Evolutionary conservation across 371 early-diverging fungal species (phyloP), one percentile per base, ranked within the genome.

Genomic region (Mortierella sp.): DNA sequence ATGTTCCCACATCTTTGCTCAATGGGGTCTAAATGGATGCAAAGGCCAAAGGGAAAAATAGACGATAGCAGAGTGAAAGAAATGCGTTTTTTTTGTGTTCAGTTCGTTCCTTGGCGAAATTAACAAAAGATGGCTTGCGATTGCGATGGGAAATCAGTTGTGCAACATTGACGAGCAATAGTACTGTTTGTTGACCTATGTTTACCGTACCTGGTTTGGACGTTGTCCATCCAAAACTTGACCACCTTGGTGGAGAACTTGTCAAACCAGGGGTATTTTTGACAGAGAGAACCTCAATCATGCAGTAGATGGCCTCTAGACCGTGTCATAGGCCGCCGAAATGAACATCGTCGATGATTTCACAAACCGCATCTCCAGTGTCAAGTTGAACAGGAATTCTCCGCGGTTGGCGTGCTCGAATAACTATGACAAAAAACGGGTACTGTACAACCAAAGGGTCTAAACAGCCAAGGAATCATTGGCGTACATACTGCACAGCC

Each of bases 1-100:
- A 55, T 73, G 29, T 55, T 85, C 83, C 79, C 75, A 85, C 58
- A 71, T 45, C 72, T 85, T 85, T 5, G 79, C 83, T 79, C 83
- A 83, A 26, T 85, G 81, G 5, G 85, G 78, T 47, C 78, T 77
- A 66, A n/a, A n/a, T n/a, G n/a, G n/a, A n/a, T n/a, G n/a, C n/a
- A n/a, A n/a, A n/a, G n/a, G n/a, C n/a, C n/a, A n/a, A n/a, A n/a
- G n/a, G n/a, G n/a, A n/a, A n/a, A n/a, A n/a, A n/a, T n/a, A n/a
- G n/a, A n/a, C n/a, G n/a, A n/a, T n/a, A n/a, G n/a, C n/a, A n/a
- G n/a, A n/a, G n/a, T n/a, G n/a, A n/a, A n/a, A n/a, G n/a, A n/a
- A n/a, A n/a, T n/a, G n/a, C n/a, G 31, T 5, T 53, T 66, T 31
- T 31, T 13, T 39, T n/a, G n/a, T n/a, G n/a, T n/a, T n/a, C n/a